These are phyloP conservation scores for Starmerella apis DNA, from an alignment of 805 yeast genomes.

Conservation along the genomic window DNA sequence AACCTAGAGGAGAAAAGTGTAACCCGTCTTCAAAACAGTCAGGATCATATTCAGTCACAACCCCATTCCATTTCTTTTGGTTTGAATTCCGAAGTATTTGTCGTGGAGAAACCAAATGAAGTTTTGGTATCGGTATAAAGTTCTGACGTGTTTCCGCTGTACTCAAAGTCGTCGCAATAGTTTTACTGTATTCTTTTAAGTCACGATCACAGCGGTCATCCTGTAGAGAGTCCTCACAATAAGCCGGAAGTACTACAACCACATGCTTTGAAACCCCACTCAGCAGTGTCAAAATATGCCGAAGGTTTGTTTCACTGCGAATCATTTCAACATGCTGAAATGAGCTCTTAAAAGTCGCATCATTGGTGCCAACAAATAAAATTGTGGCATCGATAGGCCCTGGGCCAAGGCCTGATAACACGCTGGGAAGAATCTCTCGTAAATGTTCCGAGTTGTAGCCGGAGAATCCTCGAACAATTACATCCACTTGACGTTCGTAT, in stretches of 20 bases:
- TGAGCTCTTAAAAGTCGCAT: slow-evolving; percentile 40
- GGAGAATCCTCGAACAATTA: slow-evolving; percentile 61
- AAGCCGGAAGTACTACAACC: slow-evolving; percentile 41
- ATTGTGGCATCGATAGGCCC: slow-evolving; percentile 36
- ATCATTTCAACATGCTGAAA: slow-evolving; percentile 44
- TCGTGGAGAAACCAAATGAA: neutral
- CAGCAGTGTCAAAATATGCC: slow-evolving; percentile 8
- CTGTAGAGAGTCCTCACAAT: neutral
- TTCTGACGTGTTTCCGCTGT: no score
- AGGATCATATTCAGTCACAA: neutral
- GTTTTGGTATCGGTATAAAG: neutral
- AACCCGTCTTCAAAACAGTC: slow-evolving; percentile 2
- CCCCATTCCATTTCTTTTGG: neutral
- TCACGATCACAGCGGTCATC: slow-evolving; percentile 2
- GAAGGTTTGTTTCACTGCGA: slow-evolving; percentile 41
- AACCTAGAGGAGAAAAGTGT: neutral
- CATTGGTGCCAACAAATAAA: slow-evolving; percentile 76
- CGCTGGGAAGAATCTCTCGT: slow-evolving; percentile 34
- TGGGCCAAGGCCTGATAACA: slow-evolving; percentile 37
- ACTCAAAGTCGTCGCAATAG: no score
- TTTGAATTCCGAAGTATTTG: neutral
- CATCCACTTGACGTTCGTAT: slow-evolving; percentile 51
- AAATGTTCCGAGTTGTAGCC: slow-evolving; percentile 62
- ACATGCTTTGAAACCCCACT: slow-evolving; percentile 39
- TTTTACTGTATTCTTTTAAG: neutral